phyloP scores from a whole-genome alignment of 2,329 filamentous ascomycete genomes.

The Ophiostoma pallidulum region DNA sequence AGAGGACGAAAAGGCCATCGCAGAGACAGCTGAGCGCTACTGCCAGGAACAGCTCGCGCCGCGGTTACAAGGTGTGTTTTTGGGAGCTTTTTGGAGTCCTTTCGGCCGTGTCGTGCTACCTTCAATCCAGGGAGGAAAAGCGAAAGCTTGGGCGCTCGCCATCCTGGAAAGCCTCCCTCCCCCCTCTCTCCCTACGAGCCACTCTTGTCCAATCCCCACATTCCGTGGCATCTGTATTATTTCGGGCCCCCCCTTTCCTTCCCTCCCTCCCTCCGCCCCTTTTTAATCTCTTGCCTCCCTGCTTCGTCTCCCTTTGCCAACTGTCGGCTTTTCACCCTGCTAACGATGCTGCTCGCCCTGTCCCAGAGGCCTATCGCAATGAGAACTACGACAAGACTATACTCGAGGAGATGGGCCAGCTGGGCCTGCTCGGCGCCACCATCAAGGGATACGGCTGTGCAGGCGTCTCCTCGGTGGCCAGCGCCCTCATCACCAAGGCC shows the following conservation, averaged over 20 bases:
- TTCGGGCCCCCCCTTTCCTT: background rate
- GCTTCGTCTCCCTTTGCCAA: background rate
- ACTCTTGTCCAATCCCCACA: background rate
- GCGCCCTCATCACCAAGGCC: constrained; percentile 73
- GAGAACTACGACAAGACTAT: constrained; percentile 75
- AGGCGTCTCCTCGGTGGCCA: constrained; percentile 70
- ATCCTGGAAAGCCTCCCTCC: constrained; percentile 3
- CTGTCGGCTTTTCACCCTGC: background rate
- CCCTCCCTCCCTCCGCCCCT: constrained; percentile 1
- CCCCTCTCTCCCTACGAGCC: constrained; percentile 4
- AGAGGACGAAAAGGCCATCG: constrained; percentile 82
- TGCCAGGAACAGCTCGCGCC: constrained; percentile 85
- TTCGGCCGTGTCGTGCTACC: no score
- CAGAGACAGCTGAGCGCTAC: constrained; percentile 84
- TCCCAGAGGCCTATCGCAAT: constrained; percentile 50
- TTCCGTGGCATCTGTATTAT: background rate
- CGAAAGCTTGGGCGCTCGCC: no score
- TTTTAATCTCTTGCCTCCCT: background rate
- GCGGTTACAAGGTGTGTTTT: constrained; percentile 66
- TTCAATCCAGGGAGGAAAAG: no score
- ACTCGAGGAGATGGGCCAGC: constrained; percentile 74
- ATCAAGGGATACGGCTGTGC: constrained; percentile 79
- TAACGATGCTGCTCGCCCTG: background rate
- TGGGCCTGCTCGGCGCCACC: constrained; percentile 71
- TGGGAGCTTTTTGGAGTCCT: background rate